Conservation (phyloP, 1,284 basidiomycete genomes). For the Irpex sp. region DNA sequence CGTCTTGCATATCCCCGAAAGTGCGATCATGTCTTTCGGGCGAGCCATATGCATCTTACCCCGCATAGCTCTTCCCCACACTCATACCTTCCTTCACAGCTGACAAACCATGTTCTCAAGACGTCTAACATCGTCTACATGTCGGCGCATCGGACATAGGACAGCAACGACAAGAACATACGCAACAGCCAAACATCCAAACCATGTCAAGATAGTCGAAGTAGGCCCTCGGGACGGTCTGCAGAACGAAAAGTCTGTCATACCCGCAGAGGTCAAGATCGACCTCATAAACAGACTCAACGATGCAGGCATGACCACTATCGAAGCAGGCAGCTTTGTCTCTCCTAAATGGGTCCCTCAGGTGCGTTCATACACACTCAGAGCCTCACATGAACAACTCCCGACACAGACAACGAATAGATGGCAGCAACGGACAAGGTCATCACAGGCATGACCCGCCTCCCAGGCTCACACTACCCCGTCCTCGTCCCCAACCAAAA, state of each 20-base stretch:
- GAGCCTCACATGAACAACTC: no score
- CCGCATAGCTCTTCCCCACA: no score
- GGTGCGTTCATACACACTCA: slow-evolving; percentile 37
- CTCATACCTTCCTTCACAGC: neutral
- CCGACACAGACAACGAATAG: no score
- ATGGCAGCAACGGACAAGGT: slow-evolving; percentile 86
- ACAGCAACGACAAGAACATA: slow-evolving; percentile 10
- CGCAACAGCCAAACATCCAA: slow-evolving; percentile 16
- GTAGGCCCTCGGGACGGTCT: slow-evolving; percentile 92
- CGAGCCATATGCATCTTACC: no score
- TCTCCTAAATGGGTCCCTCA: slow-evolving; percentile 93
- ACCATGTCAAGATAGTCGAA: slow-evolving; percentile 78
- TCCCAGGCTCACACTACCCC: slow-evolving; percentile 64
- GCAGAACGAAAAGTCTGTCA: slow-evolving; percentile 83
- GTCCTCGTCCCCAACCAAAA: slow-evolving; percentile 86
- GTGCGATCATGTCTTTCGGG: no score
- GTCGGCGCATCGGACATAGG: neutral
- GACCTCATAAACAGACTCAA: slow-evolving; percentile 80
- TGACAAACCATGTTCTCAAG: neutral
- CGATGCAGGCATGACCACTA: slow-evolving; percentile 64
- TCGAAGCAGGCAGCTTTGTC: slow-evolving; percentile 93
- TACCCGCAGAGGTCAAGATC: slow-evolving; percentile 75
- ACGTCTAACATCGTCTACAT: neutral
- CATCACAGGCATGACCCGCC: slow-evolving; percentile 51
- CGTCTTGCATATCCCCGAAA: no score